Base-by-base conservation (phyloP, 371 early-diverging fungal genomes). In the Nematocida sp. region DNA sequence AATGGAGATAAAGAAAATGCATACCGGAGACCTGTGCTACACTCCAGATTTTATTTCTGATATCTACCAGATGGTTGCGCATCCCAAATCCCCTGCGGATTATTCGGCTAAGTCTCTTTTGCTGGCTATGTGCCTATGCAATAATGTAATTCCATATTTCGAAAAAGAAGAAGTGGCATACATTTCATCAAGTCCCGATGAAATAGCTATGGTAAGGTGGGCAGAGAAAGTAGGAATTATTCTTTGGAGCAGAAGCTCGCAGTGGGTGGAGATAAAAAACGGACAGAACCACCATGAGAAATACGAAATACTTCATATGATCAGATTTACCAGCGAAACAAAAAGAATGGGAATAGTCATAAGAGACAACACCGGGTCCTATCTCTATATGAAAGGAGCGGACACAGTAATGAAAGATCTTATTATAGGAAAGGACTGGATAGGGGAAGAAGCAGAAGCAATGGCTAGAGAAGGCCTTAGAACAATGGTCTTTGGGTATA, bases 281-380 rank as follows among this genome's bases (percentile, higher is more conserved):
- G 65, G 53, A 60, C 65, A 64, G 66, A 79, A 42, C 56, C 39
- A 39, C 38, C 33, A 47, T 30, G 55, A 16, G 11, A 64, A 59
- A 23, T 93, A 87, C 84, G 88, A 90, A 38, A 88, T 97, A 1
- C 85, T 97, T 1, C 88, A 95, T 39, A 87, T 91, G 5, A 94
- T 97, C 77, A 94, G 95, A 4, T 99, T 97, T 82, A 93, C 95
- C 7, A 90, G 91, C 77, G 97, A 95, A 80, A 90, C 90, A 1
- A 97, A 97, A 83, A 88, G 97, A 66, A 99, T 99, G 99, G 95
- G 96, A 36, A 92, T 99, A 50, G 88, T 97, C 53, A 88, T 96
- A 18, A 84, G 88, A 20, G 39, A 23, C 7, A 20, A 23, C 2
- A 64, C 81, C 11, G 57, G 77, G 77, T 88, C 90, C 59, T 84